Evolutionary conservation across 1,284 basidiomycete genomes (phyloP).

Genomic region (Leccinum cinnamomeum): DNA sequence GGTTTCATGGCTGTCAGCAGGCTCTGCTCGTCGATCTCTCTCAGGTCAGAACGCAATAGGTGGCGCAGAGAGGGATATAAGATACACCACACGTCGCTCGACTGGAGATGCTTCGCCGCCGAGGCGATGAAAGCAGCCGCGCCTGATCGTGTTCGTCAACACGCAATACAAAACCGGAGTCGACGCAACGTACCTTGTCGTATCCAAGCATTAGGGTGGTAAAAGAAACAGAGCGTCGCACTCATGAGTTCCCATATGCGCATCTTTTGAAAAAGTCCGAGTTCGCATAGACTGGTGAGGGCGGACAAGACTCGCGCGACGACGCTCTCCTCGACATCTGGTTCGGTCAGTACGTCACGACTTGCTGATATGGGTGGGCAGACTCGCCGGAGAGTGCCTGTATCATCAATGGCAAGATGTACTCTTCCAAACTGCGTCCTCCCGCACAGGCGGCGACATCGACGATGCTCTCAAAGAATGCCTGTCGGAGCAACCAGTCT

Average conservation of each 20-base stretch:
- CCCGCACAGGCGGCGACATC: conserved; percentile 94
- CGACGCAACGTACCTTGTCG: conserved; percentile 64
- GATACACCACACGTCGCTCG: conserved; percentile 54
- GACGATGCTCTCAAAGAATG: conserved; percentile 95
- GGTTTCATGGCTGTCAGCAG: conserved; percentile 75
- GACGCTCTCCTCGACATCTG: conserved; percentile 94
- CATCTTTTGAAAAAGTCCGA: conserved; percentile 87
- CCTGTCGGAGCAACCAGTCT: conserved; percentile 88
- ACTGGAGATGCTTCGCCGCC: neutral
- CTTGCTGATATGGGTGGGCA: neutral
- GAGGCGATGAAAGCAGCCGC: conserved; percentile 24
- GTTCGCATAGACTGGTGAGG: conserved; percentile 82
- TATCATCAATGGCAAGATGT: conserved; percentile 92
- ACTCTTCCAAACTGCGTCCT: conserved; percentile 79
- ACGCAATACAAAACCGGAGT: neutral
- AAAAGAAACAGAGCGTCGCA: conserved; percentile 43
- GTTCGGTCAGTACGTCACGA: conserved; percentile 2
- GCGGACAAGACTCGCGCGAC: conserved; percentile 85
- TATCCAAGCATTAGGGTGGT: conserved; percentile 95
- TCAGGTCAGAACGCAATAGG: conserved; percentile 85
- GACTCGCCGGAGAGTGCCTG: conserved; percentile 84
- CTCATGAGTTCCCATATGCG: conserved; percentile 95
- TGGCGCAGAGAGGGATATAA: conserved; percentile 89
- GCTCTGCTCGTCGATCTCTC: conserved; percentile 70
- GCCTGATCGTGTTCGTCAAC: neutral